These are phyloP conservation scores for Zymoseptoria pseudotritici DNA, from an alignment of 2,329 filamentous ascomycete species.

Conservation along the genomic window DNA sequence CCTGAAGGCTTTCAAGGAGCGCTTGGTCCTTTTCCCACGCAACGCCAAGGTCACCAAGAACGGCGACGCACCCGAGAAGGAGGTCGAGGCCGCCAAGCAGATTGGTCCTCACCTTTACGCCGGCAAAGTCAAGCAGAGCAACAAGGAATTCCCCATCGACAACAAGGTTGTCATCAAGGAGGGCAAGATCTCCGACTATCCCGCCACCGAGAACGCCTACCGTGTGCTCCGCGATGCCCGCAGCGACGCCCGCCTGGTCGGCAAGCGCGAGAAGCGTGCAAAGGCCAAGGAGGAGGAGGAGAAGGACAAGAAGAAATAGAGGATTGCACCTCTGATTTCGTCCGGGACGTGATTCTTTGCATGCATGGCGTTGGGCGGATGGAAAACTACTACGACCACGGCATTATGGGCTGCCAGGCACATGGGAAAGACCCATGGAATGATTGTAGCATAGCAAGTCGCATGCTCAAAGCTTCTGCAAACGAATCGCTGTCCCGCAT, in stretches of 20 bases:
- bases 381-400: slow-evolving; percentile 11
- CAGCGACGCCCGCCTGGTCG: slow-evolving; percentile 71
- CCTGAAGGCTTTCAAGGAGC: slow-evolving; percentile 94
- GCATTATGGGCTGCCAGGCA: slow-evolving; percentile 16
- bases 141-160: slow-evolving; percentile 62
- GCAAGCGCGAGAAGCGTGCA: slow-evolving; percentile 86
- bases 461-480: slow-evolving; percentile 17
- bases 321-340: slow-evolving; percentile 3
- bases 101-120: slow-evolving; percentile 39
- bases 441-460: slow-evolving; percentile 18
- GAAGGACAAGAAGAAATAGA: slow-evolving; percentile 73
- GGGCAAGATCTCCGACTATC: slow-evolving; percentile 63
- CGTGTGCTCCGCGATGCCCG: slow-evolving; percentile 75
- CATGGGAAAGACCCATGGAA: slow-evolving; percentile 13
- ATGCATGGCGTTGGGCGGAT: slow-evolving; percentile 17
- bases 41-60: slow-evolving; percentile 90
- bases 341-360: slow-evolving; percentile 17
- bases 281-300: slow-evolving; percentile 82
- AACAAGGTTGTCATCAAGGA: slow-evolving; percentile 67
- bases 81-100: slow-evolving; percentile 62
- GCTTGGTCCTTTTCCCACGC: slow-evolving; percentile 96
- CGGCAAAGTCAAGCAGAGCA: slow-evolving; percentile 35
- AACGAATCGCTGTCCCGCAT: slow-evolving; percentile 14
- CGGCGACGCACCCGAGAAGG: slow-evolving; percentile 78
- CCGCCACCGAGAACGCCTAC: slow-evolving; percentile 80